phyloP scores from a whole-genome alignment of 1,139 yeast genomes.

The Pichia terricola region DNA sequence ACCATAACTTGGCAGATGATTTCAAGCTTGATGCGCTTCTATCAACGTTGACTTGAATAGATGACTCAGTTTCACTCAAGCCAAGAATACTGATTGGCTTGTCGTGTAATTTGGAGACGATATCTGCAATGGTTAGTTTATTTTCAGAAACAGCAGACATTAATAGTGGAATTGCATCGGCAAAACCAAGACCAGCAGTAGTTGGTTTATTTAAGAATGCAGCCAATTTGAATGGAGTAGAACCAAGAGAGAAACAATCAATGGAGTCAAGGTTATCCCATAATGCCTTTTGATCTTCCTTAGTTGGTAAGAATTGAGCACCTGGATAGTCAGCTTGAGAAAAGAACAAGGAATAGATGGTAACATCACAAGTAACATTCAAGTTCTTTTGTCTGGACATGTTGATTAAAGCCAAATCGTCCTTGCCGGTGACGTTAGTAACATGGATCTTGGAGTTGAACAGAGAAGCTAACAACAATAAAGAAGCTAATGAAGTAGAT shows the following conservation, averaged over 20 bases:
- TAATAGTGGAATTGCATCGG: conserved; percentile 75
- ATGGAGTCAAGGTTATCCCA: conserved; percentile 68
- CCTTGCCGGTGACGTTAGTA: conserved; percentile 72
- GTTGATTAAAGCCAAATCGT: conserved; percentile 74
- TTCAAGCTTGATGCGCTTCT: conserved; percentile 41
- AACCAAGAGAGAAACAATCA: conserved; percentile 86
- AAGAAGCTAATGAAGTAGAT: conserved; percentile 85
- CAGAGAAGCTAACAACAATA: conserved; percentile 79
- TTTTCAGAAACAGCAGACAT: conserved; percentile 72
- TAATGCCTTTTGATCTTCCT: conserved; percentile 69
- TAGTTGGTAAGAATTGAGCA: conserved; percentile 65
- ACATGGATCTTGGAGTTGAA: conserved; percentile 82
- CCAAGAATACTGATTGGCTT: conserved; percentile 79
- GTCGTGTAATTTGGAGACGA: conserved; percentile 65
- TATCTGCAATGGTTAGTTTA: conserved; percentile 62
- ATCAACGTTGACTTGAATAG: conserved; percentile 81
- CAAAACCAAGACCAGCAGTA: conserved; percentile 65
- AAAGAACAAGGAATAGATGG: conserved; percentile 70
- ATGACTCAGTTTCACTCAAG: conserved; percentile 67
- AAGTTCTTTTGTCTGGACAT: conserved; percentile 80
- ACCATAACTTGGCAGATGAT: conserved; percentile 32
- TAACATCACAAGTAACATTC: conserved; percentile 84
- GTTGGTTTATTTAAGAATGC: conserved; percentile 50
- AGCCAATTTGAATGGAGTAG: conserved; percentile 66
- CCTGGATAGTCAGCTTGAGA: conserved; percentile 65